Evolutionary conservation across 306 rosid genomes (phyloP).

Genomic region (Quercus alba): DNA sequence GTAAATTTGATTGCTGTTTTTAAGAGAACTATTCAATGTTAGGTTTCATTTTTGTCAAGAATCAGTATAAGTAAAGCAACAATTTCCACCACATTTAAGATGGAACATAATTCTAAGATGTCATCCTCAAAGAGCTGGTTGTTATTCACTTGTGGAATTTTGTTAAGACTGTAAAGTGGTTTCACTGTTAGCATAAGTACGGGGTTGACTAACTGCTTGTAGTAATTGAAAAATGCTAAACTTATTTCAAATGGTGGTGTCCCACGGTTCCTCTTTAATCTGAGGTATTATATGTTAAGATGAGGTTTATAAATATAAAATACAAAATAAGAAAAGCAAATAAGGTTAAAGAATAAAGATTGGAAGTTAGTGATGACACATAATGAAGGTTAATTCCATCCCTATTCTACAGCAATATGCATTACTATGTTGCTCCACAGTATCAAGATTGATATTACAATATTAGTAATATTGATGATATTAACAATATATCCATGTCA

Average conservation of each 20-base stretch:
- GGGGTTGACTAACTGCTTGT: not conserved
- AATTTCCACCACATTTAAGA: not conserved
- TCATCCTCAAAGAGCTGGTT: not conserved
- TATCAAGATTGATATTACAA: not conserved
- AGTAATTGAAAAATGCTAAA: not conserved
- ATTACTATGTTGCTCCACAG: not conserved
- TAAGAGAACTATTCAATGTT: not conserved
- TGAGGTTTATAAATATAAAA: not conserved
- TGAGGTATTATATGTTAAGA: not conserved
- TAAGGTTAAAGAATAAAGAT: not conserved
- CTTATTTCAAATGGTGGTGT: not conserved
- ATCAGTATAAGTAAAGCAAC: not conserved
- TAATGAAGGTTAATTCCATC: not conserved
- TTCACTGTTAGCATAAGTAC: not conserved
- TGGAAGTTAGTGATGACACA: not conserved
- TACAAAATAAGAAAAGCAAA: not conserved
- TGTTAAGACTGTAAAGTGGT: not conserved
- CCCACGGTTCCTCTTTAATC: not conserved
- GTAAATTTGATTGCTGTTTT: conserved; percentile 29
- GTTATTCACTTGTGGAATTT: not conserved
- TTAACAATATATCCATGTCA: not conserved
- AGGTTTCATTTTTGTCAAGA: not conserved
- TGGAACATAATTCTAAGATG: not conserved
- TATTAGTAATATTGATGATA: not conserved
- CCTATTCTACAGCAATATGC: not conserved